Conservation (phyloP, 2,329 filamentous ascomycete genomes). For the Chrysoporthe austroafricana region DNA sequence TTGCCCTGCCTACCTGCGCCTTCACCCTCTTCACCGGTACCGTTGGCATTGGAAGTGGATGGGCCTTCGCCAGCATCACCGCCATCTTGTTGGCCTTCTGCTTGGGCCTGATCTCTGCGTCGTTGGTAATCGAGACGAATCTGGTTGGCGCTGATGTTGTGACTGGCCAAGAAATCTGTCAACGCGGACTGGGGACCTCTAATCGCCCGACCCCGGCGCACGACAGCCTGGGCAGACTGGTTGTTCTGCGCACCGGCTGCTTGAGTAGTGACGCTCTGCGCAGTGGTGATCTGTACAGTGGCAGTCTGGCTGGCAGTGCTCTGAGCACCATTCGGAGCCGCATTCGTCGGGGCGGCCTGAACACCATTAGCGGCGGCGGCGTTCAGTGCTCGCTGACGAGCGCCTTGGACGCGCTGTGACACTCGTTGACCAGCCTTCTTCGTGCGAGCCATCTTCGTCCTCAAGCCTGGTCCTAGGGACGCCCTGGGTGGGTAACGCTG, state of each 20-base stretch:
- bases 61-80: slow-evolving; percentile 37
- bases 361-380: not conserved
- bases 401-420: not conserved
- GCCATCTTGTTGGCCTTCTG: slow-evolving; percentile 32
- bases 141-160: slow-evolving; percentile 69
- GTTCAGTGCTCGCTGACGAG: not conserved
- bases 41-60: slow-evolving; percentile 24
- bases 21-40: slow-evolving; percentile 34
- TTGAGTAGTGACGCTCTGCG: slow-evolving; percentile 4
- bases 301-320: not conserved
- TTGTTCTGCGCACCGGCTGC: slow-evolving; percentile 6
- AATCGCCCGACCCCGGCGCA: slow-evolving; percentile 22
- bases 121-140: slow-evolving; percentile 56
- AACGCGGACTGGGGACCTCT: slow-evolving; percentile 50
- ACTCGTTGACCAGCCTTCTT: not conserved
- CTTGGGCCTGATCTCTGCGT: slow-evolving; percentile 47
- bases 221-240: slow-evolving; percentile 14
- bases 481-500: not conserved
- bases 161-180: slow-evolving; percentile 61
- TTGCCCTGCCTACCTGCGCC: slow-evolving; percentile 35
- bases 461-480: not conserved
- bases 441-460: not conserved
- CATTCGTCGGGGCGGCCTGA: not conserved
- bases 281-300: not conserved
- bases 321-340: not conserved